phyloP scores from a whole-genome alignment of 2,329 filamentous ascomycete species.

The Sclerotinia subarctica region DNA sequence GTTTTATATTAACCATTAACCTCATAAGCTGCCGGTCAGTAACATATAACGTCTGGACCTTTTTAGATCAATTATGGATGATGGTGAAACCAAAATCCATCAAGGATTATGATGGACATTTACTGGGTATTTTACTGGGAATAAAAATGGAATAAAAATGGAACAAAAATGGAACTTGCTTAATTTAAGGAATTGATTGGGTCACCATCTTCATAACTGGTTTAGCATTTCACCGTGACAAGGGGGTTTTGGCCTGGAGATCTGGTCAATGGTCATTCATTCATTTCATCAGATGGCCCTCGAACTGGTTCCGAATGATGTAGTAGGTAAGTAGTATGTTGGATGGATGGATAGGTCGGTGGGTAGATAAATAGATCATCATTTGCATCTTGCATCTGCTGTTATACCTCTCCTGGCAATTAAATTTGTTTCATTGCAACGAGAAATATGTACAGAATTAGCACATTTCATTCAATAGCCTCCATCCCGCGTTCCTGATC shows the following conservation, averaged over 20 bases:
- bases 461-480: neutral
- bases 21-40: neutral
- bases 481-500: neutral
- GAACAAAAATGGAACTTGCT: conserved; percentile 5
- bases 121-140: neutral
- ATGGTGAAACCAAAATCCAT: conserved; percentile 14
- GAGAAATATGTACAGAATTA: neutral
- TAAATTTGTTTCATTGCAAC: conserved; percentile 1
- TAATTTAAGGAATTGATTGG: conserved; percentile 4
- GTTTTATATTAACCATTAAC: conserved; percentile 7
- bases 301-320: conserved; percentile 1
- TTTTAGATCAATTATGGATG: neutral
- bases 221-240: neutral
- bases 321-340: no score
- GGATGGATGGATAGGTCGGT: neutral
- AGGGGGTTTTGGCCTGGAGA: neutral
- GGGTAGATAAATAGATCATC: neutral
- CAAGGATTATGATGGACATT: conserved; percentile 2
- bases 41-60: conserved; percentile 15
- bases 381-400: neutral
- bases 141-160: conserved; percentile 5
- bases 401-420: neutral
- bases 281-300: conserved; percentile 3
- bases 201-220: neutral
- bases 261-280: no score